Percentiles rank a stretch among this genome's conserved stretches.
Conservation (phyloP, 768 basidiomycete species). For the Suillus decipiens region DNA sequence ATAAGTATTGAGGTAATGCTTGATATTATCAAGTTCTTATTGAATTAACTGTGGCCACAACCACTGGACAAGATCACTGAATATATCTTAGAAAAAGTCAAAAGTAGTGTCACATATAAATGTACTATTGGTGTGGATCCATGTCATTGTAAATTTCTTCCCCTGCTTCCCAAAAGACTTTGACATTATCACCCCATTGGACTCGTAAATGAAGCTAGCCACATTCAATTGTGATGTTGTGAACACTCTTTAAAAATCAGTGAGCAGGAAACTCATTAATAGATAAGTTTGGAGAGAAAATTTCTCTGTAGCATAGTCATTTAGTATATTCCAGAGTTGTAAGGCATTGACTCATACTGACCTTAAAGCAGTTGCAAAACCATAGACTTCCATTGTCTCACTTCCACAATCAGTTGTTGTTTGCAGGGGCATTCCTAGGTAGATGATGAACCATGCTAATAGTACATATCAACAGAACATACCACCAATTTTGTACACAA, state of each 20-base stretch:
- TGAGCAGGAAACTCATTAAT: slow-evolving; percentile 29
- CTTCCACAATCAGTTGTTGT: too few species aligned
- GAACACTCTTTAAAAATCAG: slow-evolving; percentile 27
- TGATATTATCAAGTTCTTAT: slow-evolving; percentile 22
- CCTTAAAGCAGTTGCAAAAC: too few species aligned
- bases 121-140: slow-evolving; percentile 19
- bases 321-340: too few species aligned
- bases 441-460: too few species aligned
- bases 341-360: too few species aligned
- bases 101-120: neutral
- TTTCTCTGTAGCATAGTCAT: too few species aligned
- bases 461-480: too few species aligned
- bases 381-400: too few species aligned
- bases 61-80: slow-evolving; percentile 32
- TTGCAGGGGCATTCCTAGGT: too few species aligned
- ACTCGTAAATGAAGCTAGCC: slow-evolving; percentile 30
- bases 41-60: slow-evolving; percentile 33
- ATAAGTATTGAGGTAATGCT: slow-evolving; percentile 22
- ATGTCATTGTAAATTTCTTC: slow-evolving; percentile 16
- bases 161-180: neutral
- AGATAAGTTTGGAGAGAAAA: slow-evolving; percentile 19
- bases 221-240: slow-evolving; percentile 34
- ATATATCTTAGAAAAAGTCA: neutral
- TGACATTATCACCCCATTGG: slow-evolving; percentile 32
- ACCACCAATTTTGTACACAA: too few species aligned